Percentiles rank a stretch among this genome's conserved stretches.
Conservation (phyloP, 31 red algal genomes). For the Odonthalia washingtoniensis region DNA sequence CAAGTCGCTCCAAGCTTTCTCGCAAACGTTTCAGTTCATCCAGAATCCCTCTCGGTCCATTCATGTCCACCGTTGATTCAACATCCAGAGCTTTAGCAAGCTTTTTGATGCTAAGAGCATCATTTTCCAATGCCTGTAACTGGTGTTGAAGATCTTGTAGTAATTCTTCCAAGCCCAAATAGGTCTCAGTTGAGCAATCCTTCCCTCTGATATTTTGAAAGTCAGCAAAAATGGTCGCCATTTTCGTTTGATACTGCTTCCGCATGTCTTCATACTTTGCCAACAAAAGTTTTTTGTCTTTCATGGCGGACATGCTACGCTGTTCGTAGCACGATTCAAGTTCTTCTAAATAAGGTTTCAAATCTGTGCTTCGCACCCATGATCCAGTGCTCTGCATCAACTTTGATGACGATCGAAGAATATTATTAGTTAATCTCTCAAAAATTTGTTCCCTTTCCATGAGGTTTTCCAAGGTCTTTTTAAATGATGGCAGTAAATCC, state of each 20-base stretch:
- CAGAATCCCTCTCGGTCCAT: slow-evolving; percentile 43
- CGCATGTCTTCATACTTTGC: slow-evolving; percentile 53
- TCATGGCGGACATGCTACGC: slow-evolving; percentile 37
- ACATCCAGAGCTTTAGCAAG: too few species aligned
- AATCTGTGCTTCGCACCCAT: slow-evolving; percentile 62
- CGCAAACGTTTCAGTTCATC: slow-evolving; percentile 62
- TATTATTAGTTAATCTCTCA: slow-evolving; percentile 37
- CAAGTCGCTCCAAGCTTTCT: slow-evolving; percentile 52
- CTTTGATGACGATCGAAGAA: slow-evolving; percentile 35
- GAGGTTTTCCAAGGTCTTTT: neutral
- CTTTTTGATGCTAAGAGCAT: too few species aligned
- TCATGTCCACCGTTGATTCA: slow-evolving; percentile 40
- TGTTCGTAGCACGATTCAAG: slow-evolving; percentile 51
- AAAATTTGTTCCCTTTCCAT: slow-evolving; percentile 47
- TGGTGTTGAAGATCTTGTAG: slow-evolving; percentile 61
- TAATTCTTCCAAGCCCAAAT: slow-evolving; percentile 38
- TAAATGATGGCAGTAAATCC: slow-evolving; percentile 40
- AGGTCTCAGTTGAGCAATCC: slow-evolving; percentile 41
- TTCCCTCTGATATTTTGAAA: slow-evolving; percentile 58
- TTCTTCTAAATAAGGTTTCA: slow-evolving; percentile 48
- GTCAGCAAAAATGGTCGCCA: slow-evolving; percentile 56
- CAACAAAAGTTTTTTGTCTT: slow-evolving; percentile 30
- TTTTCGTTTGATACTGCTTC: slow-evolving; percentile 28
- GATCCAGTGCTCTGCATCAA: slow-evolving; percentile 32
- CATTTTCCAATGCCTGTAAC: too few species aligned